phyloP scores from a whole-genome alignment of 148 eudicot species.

The Vaccinium macrocarpon region DNA sequence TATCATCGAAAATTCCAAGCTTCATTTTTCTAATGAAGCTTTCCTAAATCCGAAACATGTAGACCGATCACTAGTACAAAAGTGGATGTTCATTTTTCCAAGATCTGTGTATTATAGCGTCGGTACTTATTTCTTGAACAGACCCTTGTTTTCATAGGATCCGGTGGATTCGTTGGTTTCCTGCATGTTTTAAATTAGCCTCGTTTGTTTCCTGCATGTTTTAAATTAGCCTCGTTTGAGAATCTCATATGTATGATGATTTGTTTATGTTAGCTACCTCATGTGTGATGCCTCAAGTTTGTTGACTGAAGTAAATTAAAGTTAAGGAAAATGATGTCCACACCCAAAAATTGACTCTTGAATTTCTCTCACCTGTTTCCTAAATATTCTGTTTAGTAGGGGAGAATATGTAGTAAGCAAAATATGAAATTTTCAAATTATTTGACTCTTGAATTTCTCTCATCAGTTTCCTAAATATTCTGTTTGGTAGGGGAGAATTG shows the following conservation, averaged over 20 bases:
- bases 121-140: neutral
- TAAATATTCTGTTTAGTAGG: neutral
- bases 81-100: constrained; percentile 1
- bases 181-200: neutral
- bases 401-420: neutral
- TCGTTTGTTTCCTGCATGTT: no score
- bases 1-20: neutral
- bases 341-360: neutral
- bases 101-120: neutral
- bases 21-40: constrained; percentile 12
- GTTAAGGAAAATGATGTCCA: neutral
- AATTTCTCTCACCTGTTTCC: neutral
- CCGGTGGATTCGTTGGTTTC: neutral
- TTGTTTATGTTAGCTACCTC: neutral
- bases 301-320: neutral
- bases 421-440: neutral
- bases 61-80: neutral
- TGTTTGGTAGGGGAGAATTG: neutral
- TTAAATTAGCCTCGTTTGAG: neutral
- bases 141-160: neutral
- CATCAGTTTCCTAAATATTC: neutral
- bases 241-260: neutral
- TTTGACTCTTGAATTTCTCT: neutral
- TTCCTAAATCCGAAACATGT: neutral
- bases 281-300: neutral